Evolutionary conservation across 2,329 filamentous ascomycete genomes (phyloP), one percentile per base, ranked within the genome.

Genomic region (Pyricularia sp.): DNA sequence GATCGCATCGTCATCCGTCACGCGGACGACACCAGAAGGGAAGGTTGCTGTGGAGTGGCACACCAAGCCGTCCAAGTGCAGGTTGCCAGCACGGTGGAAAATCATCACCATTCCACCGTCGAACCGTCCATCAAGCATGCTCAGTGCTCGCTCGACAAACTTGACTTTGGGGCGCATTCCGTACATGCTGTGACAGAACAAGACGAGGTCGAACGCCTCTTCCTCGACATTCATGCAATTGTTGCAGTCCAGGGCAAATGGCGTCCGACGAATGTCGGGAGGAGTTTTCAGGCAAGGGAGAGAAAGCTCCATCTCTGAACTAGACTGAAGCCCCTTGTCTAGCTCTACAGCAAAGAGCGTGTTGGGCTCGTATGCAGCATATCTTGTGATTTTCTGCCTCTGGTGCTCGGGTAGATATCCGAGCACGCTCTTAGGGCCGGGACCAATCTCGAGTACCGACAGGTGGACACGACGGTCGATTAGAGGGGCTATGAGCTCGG

Each of bases 141-240:
- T 72, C 9, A 89, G 73, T 1, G 84, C 81, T 23, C 70, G 72
- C 73, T 82, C 74, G 70, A 90, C 81, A 70, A 79, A 81, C 1
- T 17, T 73, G n/a, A 71, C 72, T 71, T 85, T 84, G 2, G 80
- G 79, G 0, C 78, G 79, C 82, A 89, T 84, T 70, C 85, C 85
- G 71, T 89, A 88, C 82, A 89, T 83, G 77, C 87, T 88, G 74
- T 89, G 86, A 71, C 86, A 89, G 76, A 90, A 87, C 4, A 90
- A 73, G 23, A 90, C 74, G 59, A 88, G 14, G 71, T 90, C 82
- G 72, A 82, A 89, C 70, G 78, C 81, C 26, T 80, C 74, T 36
- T 77, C 72, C 0, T 66, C 36, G 68, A 75, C 71, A 36, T 59
- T 72, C 12, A 68, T 73, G 67, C 31, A 23, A 11, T 31, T 66